Conservation (phyloP, 495 filamentous ascomycete genomes). For the Penicillium goetzii region DNA sequence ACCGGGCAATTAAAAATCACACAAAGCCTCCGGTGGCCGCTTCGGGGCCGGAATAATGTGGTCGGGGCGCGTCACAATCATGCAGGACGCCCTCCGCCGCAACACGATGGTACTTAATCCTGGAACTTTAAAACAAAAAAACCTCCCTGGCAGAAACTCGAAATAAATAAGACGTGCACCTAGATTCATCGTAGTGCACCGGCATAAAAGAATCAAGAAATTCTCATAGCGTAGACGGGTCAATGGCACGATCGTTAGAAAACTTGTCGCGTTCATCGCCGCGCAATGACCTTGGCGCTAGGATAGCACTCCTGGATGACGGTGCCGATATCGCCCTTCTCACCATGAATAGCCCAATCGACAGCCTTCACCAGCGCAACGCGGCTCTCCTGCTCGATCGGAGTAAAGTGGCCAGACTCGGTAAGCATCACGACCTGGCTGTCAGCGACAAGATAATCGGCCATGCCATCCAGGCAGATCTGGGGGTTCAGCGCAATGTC, state of each 20-base stretch:
- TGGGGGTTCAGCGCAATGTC: slow-evolving; percentile 45
- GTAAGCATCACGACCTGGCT: slow-evolving; percentile 50
- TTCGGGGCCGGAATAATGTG: neutral
- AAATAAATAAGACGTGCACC: neutral
- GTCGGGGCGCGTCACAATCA: neutral
- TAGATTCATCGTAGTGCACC: neutral
- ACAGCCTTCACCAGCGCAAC: slow-evolving; percentile 37
- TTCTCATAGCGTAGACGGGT: too few species aligned
- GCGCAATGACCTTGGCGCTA: slow-evolving; percentile 36
- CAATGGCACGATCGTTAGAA: too few species aligned
- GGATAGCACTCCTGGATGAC: slow-evolving; percentile 38
- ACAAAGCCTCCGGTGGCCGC: neutral
- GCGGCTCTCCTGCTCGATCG: slow-evolving; percentile 45
- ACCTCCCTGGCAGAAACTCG: neutral
- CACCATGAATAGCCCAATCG: slow-evolving; percentile 45
- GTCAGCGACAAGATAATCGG: slow-evolving; percentile 42
- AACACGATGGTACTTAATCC: neutral
- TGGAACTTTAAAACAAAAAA: neutral
- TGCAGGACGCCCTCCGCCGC: neutral
- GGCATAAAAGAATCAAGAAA: neutral
- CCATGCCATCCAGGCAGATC: slow-evolving; percentile 49
- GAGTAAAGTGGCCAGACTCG: slow-evolving; percentile 47
- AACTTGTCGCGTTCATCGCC: slow-evolving; percentile 27
- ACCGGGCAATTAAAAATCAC: neutral
- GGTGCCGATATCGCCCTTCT: slow-evolving; percentile 39